Evolutionary conservation across 257 asterid genomes (phyloP), one percentile per base, ranked within the genome.

Genomic region (Solanum megistacrolobum): DNA sequence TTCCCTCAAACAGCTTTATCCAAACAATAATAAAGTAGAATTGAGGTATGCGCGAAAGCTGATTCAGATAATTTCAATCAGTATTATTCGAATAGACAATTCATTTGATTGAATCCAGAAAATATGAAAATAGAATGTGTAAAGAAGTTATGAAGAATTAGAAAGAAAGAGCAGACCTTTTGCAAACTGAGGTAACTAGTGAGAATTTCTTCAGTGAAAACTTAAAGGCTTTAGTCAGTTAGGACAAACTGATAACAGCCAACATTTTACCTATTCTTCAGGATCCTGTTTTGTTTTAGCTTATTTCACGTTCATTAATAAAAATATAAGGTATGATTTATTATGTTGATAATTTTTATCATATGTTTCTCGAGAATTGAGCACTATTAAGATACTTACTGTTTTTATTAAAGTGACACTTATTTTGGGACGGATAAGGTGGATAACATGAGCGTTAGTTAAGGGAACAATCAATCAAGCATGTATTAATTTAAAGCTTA

Each of bases 131-230:
- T 75, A 36, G 4, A 36, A 73, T 34, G 71, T 9, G 71, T 62
- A n/a, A 62, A 0, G 31, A 62, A 21, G 6, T 38, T 55, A 6
- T 18, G 65, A 13, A 75, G 34, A 41, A 78, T 41, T n/a, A 9
- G 65, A 25, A 41, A 43, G 60, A 23, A n/a, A 65, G 74, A 68
- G 74, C 18, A 27, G 85, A 81, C 68, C 85, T 79, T 79, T 79
- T 79, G 65, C 66, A 79, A 43, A 29, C 66, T 46, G 41, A 81
- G 68, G 85, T 74, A 35, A 74, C 11, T 81, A 27, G 29, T 55
- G 13, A 72, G 2, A 27, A 29, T 68, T 27, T 27, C 11, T 79
- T 32, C 38, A 41, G 10, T 79, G 65, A 69, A 69, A 36, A 46
- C 83, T 38, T 8, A 38, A 48, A 38, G 83, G 83, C 58, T 38